Conservation (phyloP, 352 stramenopile genomes). For the Phytophthora idaei region DNA sequence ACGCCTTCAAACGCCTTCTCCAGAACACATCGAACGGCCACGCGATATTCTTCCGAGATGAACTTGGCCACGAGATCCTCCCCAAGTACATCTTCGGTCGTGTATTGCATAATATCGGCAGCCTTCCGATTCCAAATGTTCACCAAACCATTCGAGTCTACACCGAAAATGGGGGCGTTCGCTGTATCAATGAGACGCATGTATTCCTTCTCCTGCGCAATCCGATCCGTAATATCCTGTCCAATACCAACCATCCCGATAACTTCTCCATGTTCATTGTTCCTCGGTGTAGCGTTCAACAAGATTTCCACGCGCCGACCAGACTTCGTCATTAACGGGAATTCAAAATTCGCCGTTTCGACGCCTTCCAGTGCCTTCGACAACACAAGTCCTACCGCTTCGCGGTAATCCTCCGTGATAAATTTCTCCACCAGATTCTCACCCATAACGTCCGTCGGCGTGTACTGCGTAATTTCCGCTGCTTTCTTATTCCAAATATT, state of each 20-base stretch:
- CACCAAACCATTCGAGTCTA: conserved; percentile 57
- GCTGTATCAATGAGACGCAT: conserved; percentile 70
- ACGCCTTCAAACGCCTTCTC: conserved; percentile 61
- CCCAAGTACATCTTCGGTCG: conserved; percentile 78
- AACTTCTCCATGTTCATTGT: conserved; percentile 56
- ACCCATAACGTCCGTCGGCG: conserved; percentile 50
- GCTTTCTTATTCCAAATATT: conserved; percentile 81
- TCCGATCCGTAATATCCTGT: conserved; percentile 62
- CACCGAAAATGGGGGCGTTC: conserved; percentile 74
- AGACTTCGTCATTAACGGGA: conserved; percentile 57
- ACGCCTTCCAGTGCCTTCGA: conserved; percentile 60
- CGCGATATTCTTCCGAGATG: conserved; percentile 40
- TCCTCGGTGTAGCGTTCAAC: conserved; percentile 55
- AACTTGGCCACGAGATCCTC: conserved; percentile 68
- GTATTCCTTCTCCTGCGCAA: conserved; percentile 75
- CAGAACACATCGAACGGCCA: conserved; percentile 31
- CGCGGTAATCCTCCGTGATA: conserved; percentile 33
- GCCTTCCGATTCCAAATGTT: conserved; percentile 85
- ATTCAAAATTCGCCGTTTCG: conserved; percentile 62
- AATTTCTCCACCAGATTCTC: conserved; percentile 47
- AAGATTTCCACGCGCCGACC: conserved; percentile 53
- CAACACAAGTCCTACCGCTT: conserved; percentile 11
- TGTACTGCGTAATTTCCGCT: conserved; percentile 67
- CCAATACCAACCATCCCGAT: conserved; percentile 63
- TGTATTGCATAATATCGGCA: conserved; percentile 81